Conservation (phyloP, 2,329 filamentous ascomycete genomes). For the Neoascochyta sp. region DNA sequence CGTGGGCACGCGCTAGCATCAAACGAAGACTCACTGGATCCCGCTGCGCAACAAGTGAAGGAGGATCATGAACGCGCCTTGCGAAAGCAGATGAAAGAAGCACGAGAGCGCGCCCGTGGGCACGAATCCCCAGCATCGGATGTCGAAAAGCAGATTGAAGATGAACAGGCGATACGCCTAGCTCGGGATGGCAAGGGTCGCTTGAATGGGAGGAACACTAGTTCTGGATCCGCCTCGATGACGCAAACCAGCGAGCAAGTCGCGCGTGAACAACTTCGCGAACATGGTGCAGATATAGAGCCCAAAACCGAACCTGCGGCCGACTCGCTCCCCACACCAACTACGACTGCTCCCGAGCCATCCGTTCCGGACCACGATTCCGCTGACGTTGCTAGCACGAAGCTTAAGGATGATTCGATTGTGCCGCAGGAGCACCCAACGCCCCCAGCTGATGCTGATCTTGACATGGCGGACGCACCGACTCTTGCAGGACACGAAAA, state of each 20-base stretch:
- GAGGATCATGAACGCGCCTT: conserved; percentile 53
- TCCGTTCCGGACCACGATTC: conserved; percentile 21
- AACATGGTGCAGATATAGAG: conserved; percentile 8
- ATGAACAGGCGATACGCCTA: conserved; percentile 48
- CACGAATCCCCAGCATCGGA: conserved; percentile 53
- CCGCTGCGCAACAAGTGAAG: conserved; percentile 45
- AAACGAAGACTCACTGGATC: conserved; percentile 30
- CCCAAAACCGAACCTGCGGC: conserved; percentile 17
- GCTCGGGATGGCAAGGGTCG: conserved; percentile 31
- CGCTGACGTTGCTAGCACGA: conserved; percentile 11
- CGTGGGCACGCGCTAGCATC: conserved; percentile 24
- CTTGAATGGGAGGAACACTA: conserved; percentile 17
- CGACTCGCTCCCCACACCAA: conserved; percentile 37
- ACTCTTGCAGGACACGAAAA: conserved; percentile 6
- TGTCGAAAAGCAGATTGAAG: conserved; percentile 55
- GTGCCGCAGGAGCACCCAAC: conserved; percentile 29
- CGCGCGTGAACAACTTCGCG: conserved; percentile 6
- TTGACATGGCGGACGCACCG: conserved; percentile 32
- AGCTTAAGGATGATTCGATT: conserved; percentile 10
- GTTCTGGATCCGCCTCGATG: conserved; percentile 18
- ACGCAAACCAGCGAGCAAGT: conserved; percentile 23
- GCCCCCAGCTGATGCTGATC: conserved; percentile 34
- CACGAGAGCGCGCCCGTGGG: conserved; percentile 41
- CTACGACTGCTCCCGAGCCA: conserved; percentile 33
- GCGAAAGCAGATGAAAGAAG: conserved; percentile 48